Percentiles rank a stretch among this genome's conserved stretches.
phyloP scores from a whole-genome alignment of 2,329 filamentous ascomycete species.

The Neobulgaria alba region DNA sequence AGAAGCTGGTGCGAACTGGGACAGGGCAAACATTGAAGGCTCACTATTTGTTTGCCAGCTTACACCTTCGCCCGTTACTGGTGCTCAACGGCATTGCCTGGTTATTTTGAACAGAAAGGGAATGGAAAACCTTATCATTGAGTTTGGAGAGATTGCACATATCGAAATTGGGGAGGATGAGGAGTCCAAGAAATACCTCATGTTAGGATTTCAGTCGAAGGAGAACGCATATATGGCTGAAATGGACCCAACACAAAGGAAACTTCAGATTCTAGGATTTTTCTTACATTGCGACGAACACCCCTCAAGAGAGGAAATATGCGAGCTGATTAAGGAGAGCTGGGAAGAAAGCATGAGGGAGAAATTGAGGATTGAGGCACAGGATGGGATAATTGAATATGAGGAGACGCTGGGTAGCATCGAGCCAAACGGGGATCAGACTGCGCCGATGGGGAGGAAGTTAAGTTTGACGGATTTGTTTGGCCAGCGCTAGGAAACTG shows the following conservation, averaged over 20 bases:
- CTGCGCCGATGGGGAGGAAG: constrained; percentile 17
- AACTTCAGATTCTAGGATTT: constrained; percentile 37
- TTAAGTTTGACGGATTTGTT: constrained; percentile 25
- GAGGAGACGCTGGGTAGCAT: constrained; percentile 8
- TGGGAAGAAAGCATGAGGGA: constrained; percentile 21
- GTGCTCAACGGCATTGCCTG: constrained; percentile 41
- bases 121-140: constrained; percentile 61
- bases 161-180: constrained; percentile 49
- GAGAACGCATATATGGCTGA: constrained; percentile 8
- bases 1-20: constrained; percentile 56
- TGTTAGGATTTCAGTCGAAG: constrained; percentile 7
- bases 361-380: constrained; percentile 2
- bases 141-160: constrained; percentile 50
- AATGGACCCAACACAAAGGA: constrained; percentile 14
- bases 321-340: constrained; percentile 20
- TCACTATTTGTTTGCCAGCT: constrained; percentile 79
- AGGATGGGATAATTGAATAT: constrained; percentile 4
- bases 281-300: constrained; percentile 38
- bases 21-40: constrained; percentile 78
- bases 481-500: constrained; percentile 7
- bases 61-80: constrained; percentile 31
- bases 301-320: constrained; percentile 31
- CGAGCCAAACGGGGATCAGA: constrained; percentile 3
- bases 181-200: constrained; percentile 1
- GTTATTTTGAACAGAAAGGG: constrained; percentile 67